Base-by-base conservation (phyloP, 257 asterid genomes). In the Thymus quinquecostatus region DNA sequence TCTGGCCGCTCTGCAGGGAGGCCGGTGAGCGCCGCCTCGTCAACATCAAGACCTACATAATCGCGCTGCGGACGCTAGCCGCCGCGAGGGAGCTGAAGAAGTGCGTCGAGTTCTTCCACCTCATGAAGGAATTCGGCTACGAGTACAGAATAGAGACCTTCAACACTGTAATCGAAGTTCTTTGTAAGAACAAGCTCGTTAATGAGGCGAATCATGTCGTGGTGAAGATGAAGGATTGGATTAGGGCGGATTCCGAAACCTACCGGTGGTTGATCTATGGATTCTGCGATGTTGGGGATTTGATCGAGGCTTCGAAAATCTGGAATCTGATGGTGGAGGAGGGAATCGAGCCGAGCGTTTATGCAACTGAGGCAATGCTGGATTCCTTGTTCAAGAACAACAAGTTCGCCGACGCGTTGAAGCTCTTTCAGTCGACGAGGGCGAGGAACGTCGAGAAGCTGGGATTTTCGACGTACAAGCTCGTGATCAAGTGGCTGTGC, bases 291-390 rank as follows among this genome's bases (percentile, higher is more conserved):
- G 88, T 88, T 41, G 99, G 98, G 6, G 79, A 88, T 79, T 77
- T 85, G 82, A 69, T 91, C 62, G 97, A 89, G 80, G 99, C 98
- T 13, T 88, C 96, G 10, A 95, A 87, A 75, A 60, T 89, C 48
- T 91, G 99, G 99, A 95, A 95, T 78, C 79, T 73, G 75, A 86
- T 88, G 97, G 90, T 84, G 73, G 97, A 89, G 30, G 88, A 86
- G 43, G 96, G 92, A 14, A 77, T 86, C 34, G 87, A 88, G 64
- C 88, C 87, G 0, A 79, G 77, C 8, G 70, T 80, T 47, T 49
- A 41, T 11, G 75, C 81, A 1, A 76, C 77, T 3, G 91, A 91
- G 71, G 73, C 68, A 30, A 88, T 89, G 90, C 49, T 94, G 54
- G 95, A 86, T 53, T 78, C 85, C 9, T 80, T 94, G 40, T 94